Percentiles rank a stretch among this genome's conserved stretches.
phyloP scores from a whole-genome alignment of 2,329 filamentous ascomycete genomes.

The Tolypocladium sp. region DNA sequence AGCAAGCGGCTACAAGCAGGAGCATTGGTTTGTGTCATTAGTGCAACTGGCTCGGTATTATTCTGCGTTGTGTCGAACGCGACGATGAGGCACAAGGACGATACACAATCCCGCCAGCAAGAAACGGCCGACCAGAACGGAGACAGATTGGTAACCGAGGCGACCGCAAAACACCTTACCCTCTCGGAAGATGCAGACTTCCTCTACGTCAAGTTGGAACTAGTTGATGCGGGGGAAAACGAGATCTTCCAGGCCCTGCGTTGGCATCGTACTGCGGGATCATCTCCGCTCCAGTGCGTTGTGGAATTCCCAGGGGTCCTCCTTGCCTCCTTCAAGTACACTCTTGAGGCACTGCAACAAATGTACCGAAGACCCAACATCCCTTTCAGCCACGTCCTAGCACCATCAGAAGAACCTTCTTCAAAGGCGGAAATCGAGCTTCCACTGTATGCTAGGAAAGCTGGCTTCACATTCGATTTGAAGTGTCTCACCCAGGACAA shows the following conservation, averaged over 20 bases:
- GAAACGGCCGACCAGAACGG: neutral
- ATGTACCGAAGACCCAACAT: constrained; percentile 34
- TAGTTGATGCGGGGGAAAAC: constrained; percentile 11
- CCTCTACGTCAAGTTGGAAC: constrained; percentile 21
- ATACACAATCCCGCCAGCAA: constrained; percentile 11
- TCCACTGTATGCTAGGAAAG: constrained; percentile 39
- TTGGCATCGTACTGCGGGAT: constrained; percentile 17
- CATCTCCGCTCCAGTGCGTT: constrained; percentile 20
- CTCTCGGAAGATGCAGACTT: constrained; percentile 19
- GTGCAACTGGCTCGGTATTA: constrained; percentile 23
- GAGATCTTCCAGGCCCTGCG: constrained; percentile 15
- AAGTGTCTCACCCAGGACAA: constrained; percentile 16
- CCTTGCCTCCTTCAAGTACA: constrained; percentile 47
- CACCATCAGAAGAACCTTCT: constrained; percentile 14
- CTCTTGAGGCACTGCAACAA: constrained; percentile 43
- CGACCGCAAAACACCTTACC: constrained; percentile 8
- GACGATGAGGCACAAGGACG: constrained; percentile 7
- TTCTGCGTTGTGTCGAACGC: constrained; percentile 30
- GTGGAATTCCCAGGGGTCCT: constrained; percentile 56
- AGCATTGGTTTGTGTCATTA: constrained; percentile 39
- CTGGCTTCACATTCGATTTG: constrained; percentile 41
- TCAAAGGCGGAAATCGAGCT: constrained; percentile 23
- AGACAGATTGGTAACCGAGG: constrained; percentile 6
- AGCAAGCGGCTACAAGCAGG: constrained; percentile 39
- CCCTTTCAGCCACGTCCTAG: constrained; percentile 40